phyloP scores from a whole-genome alignment of 768 basidiomycete species.

The Pulveroboletus sp. region DNA sequence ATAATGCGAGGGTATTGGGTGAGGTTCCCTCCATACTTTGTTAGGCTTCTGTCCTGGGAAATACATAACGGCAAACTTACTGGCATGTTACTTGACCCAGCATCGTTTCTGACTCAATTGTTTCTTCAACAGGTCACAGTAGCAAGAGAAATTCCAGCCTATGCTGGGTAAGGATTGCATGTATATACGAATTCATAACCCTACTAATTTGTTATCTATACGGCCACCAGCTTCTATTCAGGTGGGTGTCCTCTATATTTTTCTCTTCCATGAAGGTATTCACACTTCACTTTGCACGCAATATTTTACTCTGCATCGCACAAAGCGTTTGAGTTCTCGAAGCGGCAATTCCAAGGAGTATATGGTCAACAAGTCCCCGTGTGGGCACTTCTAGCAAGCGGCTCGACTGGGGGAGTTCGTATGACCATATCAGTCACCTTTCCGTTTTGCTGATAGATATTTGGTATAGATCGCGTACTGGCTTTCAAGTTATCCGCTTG shows the following conservation, averaged over 20 bases:
- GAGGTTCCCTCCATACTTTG: slow-evolving; percentile 12
- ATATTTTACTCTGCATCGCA: background rate
- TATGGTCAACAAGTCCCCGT: slow-evolving; percentile 74
- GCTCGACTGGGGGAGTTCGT: slow-evolving; percentile 79
- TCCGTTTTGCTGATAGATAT: background rate
- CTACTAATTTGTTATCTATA: background rate
- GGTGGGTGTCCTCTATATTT: slow-evolving; percentile 32
- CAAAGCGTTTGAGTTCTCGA: slow-evolving; percentile 84
- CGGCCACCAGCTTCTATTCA: slow-evolving; percentile 58
- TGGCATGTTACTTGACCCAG: background rate
- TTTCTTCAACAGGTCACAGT: slow-evolving; percentile 67
- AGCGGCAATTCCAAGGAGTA: slow-evolving; percentile 63
- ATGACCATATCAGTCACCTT: background rate
- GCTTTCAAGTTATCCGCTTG: slow-evolving; percentile 89
- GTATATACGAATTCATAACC: background rate
- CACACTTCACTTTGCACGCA: background rate
- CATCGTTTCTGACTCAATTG: background rate
- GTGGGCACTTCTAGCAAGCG: slow-evolving; percentile 82
- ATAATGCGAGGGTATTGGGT: slow-evolving; percentile 99
- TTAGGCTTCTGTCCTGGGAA: background rate
- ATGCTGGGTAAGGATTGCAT: slow-evolving; percentile 67
- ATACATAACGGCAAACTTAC: background rate
- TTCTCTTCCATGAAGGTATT: background rate
- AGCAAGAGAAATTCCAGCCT: slow-evolving; percentile 92
- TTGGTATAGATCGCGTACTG: slow-evolving; percentile 50